A percentile compares a stretch with the other conserved stretches of the same genome.
Conservation (phyloP, 2,329 filamentous ascomycete species). For the Fusarium transvaalense region DNA sequence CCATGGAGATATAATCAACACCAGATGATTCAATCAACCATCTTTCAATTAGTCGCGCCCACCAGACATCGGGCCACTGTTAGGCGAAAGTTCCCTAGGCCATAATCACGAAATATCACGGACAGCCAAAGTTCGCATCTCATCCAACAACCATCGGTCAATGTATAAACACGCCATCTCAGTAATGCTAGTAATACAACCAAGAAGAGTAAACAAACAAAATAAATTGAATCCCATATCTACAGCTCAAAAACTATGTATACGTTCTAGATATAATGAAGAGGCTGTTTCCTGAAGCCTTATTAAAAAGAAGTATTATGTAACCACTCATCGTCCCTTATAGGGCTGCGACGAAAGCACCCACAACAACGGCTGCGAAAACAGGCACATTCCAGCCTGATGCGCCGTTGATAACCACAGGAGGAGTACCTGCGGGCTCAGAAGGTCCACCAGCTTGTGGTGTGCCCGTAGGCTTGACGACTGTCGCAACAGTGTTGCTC, state of each 20-base stretch:
- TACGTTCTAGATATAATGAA: slow-evolving; percentile 19
- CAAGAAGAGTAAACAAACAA: slow-evolving; percentile 6
- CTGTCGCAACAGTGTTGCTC: slow-evolving; percentile 27
- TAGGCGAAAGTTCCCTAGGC: not conserved
- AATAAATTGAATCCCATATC: slow-evolving; percentile 19
- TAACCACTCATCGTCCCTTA: slow-evolving; percentile 16
- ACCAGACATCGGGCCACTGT: not conserved
- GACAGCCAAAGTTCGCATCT: too few species aligned
- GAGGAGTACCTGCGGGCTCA: slow-evolving; percentile 22
- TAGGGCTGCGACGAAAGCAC: slow-evolving; percentile 31
- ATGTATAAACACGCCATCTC: too few species aligned
- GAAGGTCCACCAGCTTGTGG: slow-evolving; percentile 1
- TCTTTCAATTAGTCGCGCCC: not conserved
- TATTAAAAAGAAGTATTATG: slow-evolving; percentile 29
- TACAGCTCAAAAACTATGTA: slow-evolving; percentile 23
- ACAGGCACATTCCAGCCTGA: slow-evolving; percentile 29
- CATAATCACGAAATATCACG: too few species aligned
- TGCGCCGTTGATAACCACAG: slow-evolving; percentile 25
- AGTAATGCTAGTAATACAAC: too few species aligned
- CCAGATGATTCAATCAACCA: too few species aligned
- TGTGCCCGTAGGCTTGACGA: slow-evolving; percentile 30
- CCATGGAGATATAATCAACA: not conserved
- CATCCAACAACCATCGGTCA: too few species aligned
- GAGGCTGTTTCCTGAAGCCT: not conserved
- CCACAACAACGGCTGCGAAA: slow-evolving; percentile 17